Conservation (phyloP, 352 stramenopile genomes). For the Elongisporangium undulatum region DNA sequence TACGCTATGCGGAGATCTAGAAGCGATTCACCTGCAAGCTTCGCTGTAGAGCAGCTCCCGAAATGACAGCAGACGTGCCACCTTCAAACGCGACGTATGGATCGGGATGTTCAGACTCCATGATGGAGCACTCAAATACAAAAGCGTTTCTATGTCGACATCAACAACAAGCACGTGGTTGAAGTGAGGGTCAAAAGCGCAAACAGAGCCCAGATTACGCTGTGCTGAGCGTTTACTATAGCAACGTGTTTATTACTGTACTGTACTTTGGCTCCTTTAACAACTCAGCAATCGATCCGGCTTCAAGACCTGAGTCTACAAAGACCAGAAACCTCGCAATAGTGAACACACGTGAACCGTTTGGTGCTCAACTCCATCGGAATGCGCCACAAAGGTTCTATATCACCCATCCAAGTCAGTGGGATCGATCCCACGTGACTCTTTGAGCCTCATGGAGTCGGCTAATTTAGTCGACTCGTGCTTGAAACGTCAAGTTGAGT, state of each 20-base stretch:
- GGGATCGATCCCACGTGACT: no score
- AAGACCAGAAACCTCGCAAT: neutral
- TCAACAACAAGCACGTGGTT: neutral
- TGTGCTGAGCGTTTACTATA: neutral
- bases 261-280: neutral
- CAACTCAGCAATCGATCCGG: neutral
- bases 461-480: neutral
- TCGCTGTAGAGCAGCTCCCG: no score
- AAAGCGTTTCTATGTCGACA: neutral
- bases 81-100: no score
- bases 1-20: no score
- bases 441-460: neutral
- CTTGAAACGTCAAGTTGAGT: neutral
- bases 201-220: neutral
- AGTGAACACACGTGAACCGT: neutral
- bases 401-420: no score
- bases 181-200: neutral
- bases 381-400: neutral
- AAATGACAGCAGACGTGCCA: no score
- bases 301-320: neutral
- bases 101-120: no score
- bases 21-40: no score
- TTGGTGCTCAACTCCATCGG: neutral
- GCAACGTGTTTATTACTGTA: neutral
- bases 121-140: neutral